Evolutionary conservation across 176 grass and related monocot species (phyloP), one percentile per base, ranked within the genome.

Genomic region (Hyparrhenia diplandra): DNA sequence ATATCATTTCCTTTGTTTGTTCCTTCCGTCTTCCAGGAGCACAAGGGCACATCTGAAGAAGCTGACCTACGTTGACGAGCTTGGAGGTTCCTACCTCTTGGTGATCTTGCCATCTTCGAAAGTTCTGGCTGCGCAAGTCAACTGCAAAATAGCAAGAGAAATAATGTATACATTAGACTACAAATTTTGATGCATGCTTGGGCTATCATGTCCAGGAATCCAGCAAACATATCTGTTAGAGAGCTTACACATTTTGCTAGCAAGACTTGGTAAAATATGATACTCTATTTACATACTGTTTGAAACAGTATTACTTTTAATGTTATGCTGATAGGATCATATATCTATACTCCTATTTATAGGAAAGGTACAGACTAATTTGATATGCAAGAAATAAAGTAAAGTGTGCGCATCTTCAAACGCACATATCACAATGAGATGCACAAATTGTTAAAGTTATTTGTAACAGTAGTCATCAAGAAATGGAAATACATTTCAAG

Each of bases 91-190:
- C 13, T 70, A 62, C 58, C 74, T 77, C 71, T 86, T 65, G 84
- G 76, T 81, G 69, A 80, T 67, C 85, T 90, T 25, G 82, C 75
- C 94, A 94, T 97, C 43, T 79, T 87, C 80, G 59, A 72, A 64
- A 79, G 76, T 57, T 59, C 16, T 57, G 9, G 21, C 21, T 40
- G 69, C 66, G 34, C 21, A 84, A 76, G 28, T 60, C 36, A 87
- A 82, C 43, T 82, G 70, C 72, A 72, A 67, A 21, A 63, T 30
- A 12, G 4, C 37, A 76, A 81, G 24, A 71, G 3, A 81, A 47
- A 63, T 80, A 81, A 21, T 43, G 1, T 21, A 58, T 36, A 81
- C 25, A 75, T 78, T 61, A 71, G 29, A 17, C 16, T 21, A 68
- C 17, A 47, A 27, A 39, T 29, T 71, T 60, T 67, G 14, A 81